A percentile compares a stretch with the other conserved stretches of the same genome.
phyloP scores from a whole-genome alignment of 75 land plant genomes.

The Pinus tabuliformis region DNA sequence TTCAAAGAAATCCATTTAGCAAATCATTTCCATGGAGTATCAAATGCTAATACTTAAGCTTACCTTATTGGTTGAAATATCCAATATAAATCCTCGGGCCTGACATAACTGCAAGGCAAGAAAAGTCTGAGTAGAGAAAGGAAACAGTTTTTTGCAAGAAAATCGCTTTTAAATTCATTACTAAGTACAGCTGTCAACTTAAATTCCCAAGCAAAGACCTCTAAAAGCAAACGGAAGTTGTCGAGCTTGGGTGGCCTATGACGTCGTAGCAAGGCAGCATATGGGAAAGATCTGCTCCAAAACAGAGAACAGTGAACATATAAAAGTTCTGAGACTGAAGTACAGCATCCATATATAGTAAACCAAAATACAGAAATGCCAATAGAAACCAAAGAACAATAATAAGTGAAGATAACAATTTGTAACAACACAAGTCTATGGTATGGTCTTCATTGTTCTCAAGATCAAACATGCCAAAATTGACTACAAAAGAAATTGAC shows the following conservation, averaged over 20 bases:
- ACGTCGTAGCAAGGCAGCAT: slow-evolving; percentile 15
- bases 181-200: background rate
- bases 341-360: no score
- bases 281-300: slow-evolving; percentile 13
- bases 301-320: no score
- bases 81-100: slow-evolving; percentile 20
- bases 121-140: background rate
- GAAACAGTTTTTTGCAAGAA: background rate
- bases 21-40: background rate
- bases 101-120: slow-evolving; percentile 16
- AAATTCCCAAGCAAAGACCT: slow-evolving; percentile 12
- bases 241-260: slow-evolving; percentile 19
- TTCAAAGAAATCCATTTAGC: background rate
- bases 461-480: no score
- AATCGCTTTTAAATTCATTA: background rate
- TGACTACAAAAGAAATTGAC: no score
- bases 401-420: no score
- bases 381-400: no score
- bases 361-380: no score
- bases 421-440: no score
- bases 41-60: background rate
- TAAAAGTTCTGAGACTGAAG: no score
- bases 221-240: slow-evolving; percentile 14
- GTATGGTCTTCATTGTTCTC: no score
- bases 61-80: slow-evolving; percentile 24